Evolutionary conservation across 2,329 filamentous ascomycete genomes (phyloP).

Genomic region (Sclerotinia borealis): DNA sequence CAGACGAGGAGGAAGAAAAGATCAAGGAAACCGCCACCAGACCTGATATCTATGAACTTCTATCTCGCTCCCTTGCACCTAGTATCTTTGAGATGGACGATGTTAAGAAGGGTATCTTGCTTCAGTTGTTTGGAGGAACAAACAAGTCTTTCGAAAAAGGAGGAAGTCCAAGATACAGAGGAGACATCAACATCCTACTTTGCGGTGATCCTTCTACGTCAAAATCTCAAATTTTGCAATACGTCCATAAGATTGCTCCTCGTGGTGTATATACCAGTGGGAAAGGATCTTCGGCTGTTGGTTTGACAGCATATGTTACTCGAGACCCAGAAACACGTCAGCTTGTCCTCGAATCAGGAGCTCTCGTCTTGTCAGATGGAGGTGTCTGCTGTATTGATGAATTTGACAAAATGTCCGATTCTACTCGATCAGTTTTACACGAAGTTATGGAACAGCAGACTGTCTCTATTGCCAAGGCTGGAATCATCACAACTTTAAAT

Average conservation of each 20-base stretch:
- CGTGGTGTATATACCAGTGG: constrained; percentile 74
- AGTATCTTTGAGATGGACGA: constrained; percentile 98
- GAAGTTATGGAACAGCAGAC: constrained; percentile 81
- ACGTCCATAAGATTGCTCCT: constrained; percentile 96
- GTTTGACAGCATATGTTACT: constrained; percentile 72
- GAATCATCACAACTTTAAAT: constrained; percentile 83
- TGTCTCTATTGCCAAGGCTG: constrained; percentile 71
- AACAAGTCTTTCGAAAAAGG: constrained; percentile 98
- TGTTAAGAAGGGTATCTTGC: constrained; percentile 94
- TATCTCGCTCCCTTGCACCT: constrained; percentile 84
- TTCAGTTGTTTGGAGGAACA: constrained; percentile 94
- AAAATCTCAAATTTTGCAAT: constrained; percentile 90
- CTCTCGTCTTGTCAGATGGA: constrained; percentile 66
- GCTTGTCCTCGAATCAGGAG: constrained; percentile 68
- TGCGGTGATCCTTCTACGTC: constrained; percentile 96
- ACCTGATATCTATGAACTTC: constrained; percentile 85
- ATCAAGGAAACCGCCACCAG: constrained; percentile 76
- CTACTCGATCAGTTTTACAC: constrained; percentile 67
- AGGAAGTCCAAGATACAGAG: constrained; percentile 89
- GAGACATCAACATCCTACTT: constrained; percentile 93
- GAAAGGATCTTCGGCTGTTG: constrained; percentile 69
- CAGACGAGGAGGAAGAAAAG: constrained; percentile 79
- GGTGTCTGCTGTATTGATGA: constrained; percentile 75
- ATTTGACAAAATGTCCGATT: constrained; percentile 75
- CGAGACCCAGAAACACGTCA: constrained; percentile 68